Base-by-base conservation (phyloP, 768 basidiomycete species). In the Tylopilus vinaceipallidus region DNA sequence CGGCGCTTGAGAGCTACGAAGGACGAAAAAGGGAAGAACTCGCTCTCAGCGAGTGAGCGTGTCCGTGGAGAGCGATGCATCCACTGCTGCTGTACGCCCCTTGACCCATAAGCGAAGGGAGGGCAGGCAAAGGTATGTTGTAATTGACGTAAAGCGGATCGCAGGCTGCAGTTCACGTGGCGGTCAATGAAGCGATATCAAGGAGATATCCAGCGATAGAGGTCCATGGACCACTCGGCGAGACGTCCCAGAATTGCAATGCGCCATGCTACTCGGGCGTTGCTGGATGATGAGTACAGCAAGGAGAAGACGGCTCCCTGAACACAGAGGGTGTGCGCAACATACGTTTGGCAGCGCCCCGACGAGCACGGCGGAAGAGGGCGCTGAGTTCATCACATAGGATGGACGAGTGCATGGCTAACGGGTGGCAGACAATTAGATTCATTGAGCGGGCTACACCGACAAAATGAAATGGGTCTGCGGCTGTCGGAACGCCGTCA, bases 101-200 rank as follows among this genome's bases (percentile, higher is more conserved):
- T 59, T 59, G 54, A 54, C 58, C 62, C 63, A 60, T 56, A 66
- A 64, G 61, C 63, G 64, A 65, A 49, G 40, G 41, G 49, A 53
- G 55, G 62, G 64, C 64, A 65, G 64, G 64, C 45, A 59, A 51
- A 40, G 57, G 64, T 57, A 59, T 66, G 64, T 59, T 53, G 42
- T 5, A 23, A 42, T 55, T 65, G 64, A 65, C 64, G 64, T 65
- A 61, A 65, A 48, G 45, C 52, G 57, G 51, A 63, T 57, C 52
- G 54, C 52, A 52, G 44, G 39, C 42, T 52, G 58, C 36, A 50
- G 2, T 52, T 52, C 58, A 55, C 59, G 54, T 59, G 61, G 55
- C 13, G 4, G 17, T 3, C 6, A 37, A 43, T 38, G 50, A 36
- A 47, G 48, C 51, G 56, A 41, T 61, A 61, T 56, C 61, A 49